Evolutionary conservation across 164 flowering plant species (phyloP), one percentile per base, ranked within the genome.

Genomic region (Cinnamomum chago): DNA sequence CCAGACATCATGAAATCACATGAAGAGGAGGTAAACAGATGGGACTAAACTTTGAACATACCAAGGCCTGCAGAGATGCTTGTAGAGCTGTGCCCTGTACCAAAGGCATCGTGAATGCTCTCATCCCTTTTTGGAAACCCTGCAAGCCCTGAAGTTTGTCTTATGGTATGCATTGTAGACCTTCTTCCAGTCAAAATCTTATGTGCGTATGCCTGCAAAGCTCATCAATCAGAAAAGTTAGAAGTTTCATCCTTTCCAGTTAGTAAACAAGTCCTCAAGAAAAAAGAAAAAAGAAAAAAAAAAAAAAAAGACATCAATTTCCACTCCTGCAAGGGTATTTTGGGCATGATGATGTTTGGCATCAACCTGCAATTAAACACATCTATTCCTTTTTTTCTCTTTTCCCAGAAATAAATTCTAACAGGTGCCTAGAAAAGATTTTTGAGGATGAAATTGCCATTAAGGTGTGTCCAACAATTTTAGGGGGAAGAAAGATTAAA

Each of bases 21-120:
- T 55, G 60, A 55, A 5, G 28, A 55, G 17, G n/a, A 55, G 5
- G 28, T 60, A 62, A 62, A 40, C n/a, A 23, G 25, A 33, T 6
- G 62, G 52, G 27, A n/a, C 17, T 64, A 28, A 50, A 28, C 22
- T 28, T 3, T 25, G 24, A 67, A 68, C 70, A 52, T 88, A 92
- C 97, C 98, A 72, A 95, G 93, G 68, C 95, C 97, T 68, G 99
- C 97, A 70, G 99, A 95, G 64, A 95, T 93, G 82, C 97, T 95
- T 20, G 95, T 95, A 64, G 97, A 95, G 80, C 98, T 91, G 75
- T 95, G 97, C 9, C 98, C 98, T n/a, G 81, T 90, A 70, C 98
- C 98, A 79, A 95, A 95, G 70, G 97, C 93, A 89, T 95, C 98
- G 83, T 93, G 70, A 7, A 76, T 75, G 75, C 97, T 95, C 85